Base-by-base conservation (phyloP, 495 filamentous ascomycete genomes). In the Glarea lozoyensis region DNA sequence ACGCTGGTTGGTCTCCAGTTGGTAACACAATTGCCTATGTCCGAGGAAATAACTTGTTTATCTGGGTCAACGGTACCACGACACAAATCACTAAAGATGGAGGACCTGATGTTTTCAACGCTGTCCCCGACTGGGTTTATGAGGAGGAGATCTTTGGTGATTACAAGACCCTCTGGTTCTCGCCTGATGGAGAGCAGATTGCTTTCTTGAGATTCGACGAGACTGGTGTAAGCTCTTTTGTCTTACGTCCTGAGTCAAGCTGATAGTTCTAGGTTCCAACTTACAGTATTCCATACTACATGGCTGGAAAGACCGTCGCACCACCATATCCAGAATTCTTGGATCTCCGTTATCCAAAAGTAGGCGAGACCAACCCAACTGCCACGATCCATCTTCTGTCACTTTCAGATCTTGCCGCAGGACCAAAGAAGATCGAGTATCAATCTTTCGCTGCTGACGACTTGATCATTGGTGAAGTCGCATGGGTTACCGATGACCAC, bases 61-160 rank as follows among this genome's bases (percentile, higher is more conserved):
- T 79, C 33, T 72, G 69, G 61, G 59, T 59, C 43, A 58, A 64
- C 22, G 68, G 68, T 20, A 54, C 22, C 10, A 53, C 69, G 7
- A 63, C 65, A 17, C 69, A 69, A 46, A 62, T 78, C 45, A 79
- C 75, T 11, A 50, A 59, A 9, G 64, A 78, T 53, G 75, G 73
- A 18, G 65, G 69, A 0, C 65, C 66, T 1, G 68, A 76, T 52
- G 43, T 68, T 30, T 78, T 79, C 52, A 74, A 79, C 32, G 75
- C 65, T 10, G 65, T 79, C 3, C 75, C 75, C 0, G 75, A 78
- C 41, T 79, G 75, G 75, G 75, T 79, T 4, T 78, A 79, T 49
- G 75, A 78, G 43, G 75, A 79, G 46, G 75, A 78, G 52, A 72
- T 79, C 25, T 68, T 75, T 34, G 60, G 66, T 19, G 59, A 57